A percentile compares a stretch with the other conserved stretches of the same genome.
These are phyloP conservation scores for Durio zibethinus DNA, from an alignment of 345 rosid genomes.

Conservation along the genomic window DNA sequence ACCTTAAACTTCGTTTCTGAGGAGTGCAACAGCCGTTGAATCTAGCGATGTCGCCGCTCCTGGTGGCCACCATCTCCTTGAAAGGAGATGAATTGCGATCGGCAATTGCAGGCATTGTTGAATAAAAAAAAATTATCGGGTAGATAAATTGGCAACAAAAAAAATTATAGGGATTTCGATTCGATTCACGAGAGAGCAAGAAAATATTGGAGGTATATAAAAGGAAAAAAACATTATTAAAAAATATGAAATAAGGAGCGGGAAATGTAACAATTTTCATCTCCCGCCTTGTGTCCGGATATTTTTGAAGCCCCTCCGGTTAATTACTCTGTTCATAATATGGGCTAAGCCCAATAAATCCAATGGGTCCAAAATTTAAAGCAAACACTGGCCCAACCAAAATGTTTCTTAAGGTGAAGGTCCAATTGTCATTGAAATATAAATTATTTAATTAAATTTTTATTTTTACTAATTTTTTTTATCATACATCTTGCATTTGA, in stretches of 20 bases:
- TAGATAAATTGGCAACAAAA: background rate
- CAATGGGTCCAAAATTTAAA: background rate
- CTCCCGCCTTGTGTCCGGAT: constrained; percentile 1
- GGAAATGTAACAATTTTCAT: background rate
- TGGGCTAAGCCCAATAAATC: background rate
- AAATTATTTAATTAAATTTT: no score
- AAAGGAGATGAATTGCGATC: constrained; percentile 40
- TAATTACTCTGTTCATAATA: background rate
- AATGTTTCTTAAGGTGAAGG: no score
- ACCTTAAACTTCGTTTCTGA: constrained; percentile 58
- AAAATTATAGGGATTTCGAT: background rate
- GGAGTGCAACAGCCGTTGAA: constrained; percentile 37
- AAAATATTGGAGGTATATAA: background rate
- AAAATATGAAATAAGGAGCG: background rate
- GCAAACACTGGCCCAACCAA: background rate
- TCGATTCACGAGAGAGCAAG: background rate
- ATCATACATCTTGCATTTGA: no score
- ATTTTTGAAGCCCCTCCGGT: background rate
- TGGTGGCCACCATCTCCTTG: constrained; percentile 23
- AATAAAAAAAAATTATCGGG: background rate
- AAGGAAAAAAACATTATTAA: background rate
- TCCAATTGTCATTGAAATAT: no score
- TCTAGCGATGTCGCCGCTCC: constrained; percentile 18
- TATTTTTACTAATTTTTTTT: no score
- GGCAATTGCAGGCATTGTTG: constrained; percentile 56